These are phyloP conservation scores for Cladophialophora bantiana DNA, from an alignment of 2,329 filamentous ascomycete species.

Conservation along the genomic window DNA sequence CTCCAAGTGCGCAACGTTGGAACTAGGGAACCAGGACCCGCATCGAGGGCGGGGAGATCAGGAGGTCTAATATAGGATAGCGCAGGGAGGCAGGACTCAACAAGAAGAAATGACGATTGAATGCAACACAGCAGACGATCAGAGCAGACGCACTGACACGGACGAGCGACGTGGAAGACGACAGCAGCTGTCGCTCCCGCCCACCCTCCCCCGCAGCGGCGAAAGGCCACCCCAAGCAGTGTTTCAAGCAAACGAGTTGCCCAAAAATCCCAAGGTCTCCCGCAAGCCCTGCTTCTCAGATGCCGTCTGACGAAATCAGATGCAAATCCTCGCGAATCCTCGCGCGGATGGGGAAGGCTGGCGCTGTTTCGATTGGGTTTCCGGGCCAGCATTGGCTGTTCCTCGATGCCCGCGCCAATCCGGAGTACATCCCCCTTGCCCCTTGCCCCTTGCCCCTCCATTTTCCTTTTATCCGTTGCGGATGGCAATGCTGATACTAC, in stretches of 20 bases:
- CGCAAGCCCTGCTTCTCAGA: not conserved
- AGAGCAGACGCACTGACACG: not conserved
- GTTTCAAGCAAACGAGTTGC: not conserved
- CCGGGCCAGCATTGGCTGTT: constrained; percentile 8
- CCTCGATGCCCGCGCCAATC: constrained; percentile 6
- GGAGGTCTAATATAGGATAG: constrained; percentile 28
- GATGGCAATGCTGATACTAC: not conserved
- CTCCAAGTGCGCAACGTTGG: constrained; percentile 13
- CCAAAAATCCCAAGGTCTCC: constrained; percentile 6
- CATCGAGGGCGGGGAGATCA: constrained; percentile 25
- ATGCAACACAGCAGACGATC: not conserved
- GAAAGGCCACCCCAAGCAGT: not conserved
- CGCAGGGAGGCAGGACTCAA: not conserved
- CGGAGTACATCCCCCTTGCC: not conserved
- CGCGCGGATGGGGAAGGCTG: constrained; percentile 24
- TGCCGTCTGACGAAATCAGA: constrained; percentile 15
- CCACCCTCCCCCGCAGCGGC: not conserved
- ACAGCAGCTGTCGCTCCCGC: not conserved
- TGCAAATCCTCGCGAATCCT: constrained; percentile 19
- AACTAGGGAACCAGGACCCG: constrained; percentile 15
- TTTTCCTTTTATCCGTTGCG: constrained; percentile 31
- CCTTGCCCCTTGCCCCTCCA: constrained; percentile 16
- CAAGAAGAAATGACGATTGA: constrained; percentile 25
- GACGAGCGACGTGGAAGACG: not conserved
- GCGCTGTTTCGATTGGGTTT: constrained; percentile 15